A percentile compares a stretch with the other conserved stretches of the same genome.
These are phyloP conservation scores for Fomitopsis pinicola DNA, from an alignment of 1,284 basidiomycete genomes.

Conservation along the genomic window DNA sequence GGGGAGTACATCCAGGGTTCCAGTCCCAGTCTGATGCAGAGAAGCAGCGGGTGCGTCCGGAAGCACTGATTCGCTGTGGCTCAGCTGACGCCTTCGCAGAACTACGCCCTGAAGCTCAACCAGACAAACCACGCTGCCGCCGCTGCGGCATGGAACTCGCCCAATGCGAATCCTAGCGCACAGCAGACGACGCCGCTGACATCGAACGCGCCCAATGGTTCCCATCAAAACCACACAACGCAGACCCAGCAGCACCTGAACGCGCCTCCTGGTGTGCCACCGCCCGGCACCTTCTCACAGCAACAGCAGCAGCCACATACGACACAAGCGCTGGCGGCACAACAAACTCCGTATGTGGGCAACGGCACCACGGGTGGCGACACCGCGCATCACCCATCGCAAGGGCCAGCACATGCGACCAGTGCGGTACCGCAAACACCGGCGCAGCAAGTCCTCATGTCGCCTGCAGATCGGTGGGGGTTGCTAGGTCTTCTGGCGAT, in stretches of 20 bases:
- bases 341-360: conserved; percentile 30
- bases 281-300: conserved; percentile 32
- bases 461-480: conserved; percentile 95
- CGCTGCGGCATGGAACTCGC: conserved; percentile 55
- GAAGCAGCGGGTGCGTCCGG: conserved; percentile 63
- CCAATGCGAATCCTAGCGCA: conserved; percentile 38
- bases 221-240: conserved; percentile 32
- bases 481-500: conserved; percentile 84
- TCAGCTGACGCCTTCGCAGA: conserved; percentile 27
- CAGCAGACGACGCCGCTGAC: conserved; percentile 21
- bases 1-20: conserved; percentile 57
- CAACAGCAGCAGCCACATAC: conserved; percentile 33
- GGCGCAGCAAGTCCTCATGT: conserved; percentile 91
- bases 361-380: conserved; percentile 30
- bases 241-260: conserved; percentile 35
- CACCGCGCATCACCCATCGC: conserved; percentile 24
- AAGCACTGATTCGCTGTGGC: conserved; percentile 5
- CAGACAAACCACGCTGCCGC: conserved; percentile 45
- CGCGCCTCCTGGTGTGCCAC: conserved; percentile 53
- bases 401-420: conserved; percentile 23
- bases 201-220: conserved; percentile 20
- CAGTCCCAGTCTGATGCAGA: conserved; percentile 60
- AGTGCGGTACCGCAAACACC: conserved; percentile 69
- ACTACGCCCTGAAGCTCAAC: conserved; percentile 57
- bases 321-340: conserved; percentile 23